Evolutionary conservation across 148 eudicot species (phyloP).

Genomic region (Chenopodium berlandieri): DNA sequence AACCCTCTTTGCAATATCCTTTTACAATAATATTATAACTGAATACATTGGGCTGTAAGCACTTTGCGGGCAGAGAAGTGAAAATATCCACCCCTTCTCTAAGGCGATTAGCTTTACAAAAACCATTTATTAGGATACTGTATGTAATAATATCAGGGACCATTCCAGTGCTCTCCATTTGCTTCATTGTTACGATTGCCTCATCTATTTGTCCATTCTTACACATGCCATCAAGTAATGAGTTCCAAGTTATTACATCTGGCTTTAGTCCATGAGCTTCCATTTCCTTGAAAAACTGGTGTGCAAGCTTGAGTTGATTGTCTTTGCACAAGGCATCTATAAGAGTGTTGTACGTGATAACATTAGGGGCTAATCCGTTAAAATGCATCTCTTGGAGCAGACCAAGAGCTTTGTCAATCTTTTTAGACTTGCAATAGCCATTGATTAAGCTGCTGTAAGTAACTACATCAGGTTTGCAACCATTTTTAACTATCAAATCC

Average conservation of each 20-base stretch:
- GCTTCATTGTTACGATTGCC: slow-evolving; percentile 7
- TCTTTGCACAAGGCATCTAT: slow-evolving; percentile 30
- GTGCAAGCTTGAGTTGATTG: not conserved
- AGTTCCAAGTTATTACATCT: slow-evolving; percentile 8
- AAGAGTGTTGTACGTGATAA: slow-evolving; percentile 33
- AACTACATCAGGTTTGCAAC: slow-evolving; percentile 25
- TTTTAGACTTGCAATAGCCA: slow-evolving; percentile 33
- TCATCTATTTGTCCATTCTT: slow-evolving; percentile 11
- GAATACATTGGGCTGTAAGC: slow-evolving; percentile 12
- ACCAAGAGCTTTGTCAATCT: slow-evolving; percentile 23
- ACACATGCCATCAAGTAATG: slow-evolving; percentile 26
- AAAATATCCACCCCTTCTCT: slow-evolving; percentile 20
- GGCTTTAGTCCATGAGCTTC: slow-evolving; percentile 1
- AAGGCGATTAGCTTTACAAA: slow-evolving; percentile 33
- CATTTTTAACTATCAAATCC: not conserved
- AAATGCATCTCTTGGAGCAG: slow-evolving; percentile 24
- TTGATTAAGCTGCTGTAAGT: slow-evolving; percentile 30
- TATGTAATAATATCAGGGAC: not conserved
- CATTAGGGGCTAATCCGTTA: slow-evolving; percentile 25
- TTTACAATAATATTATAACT: too few relatives aligned
- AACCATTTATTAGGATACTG: slow-evolving; percentile 20
- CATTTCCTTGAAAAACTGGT: slow-evolving; percentile 1
- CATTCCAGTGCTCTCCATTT: slow-evolving; percentile 18
- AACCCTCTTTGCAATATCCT: too few relatives aligned
- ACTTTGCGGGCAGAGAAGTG: slow-evolving; percentile 1